phyloP scores from a whole-genome alignment of 1,284 basidiomycete species.

The Rhodofomes roseus region DNA sequence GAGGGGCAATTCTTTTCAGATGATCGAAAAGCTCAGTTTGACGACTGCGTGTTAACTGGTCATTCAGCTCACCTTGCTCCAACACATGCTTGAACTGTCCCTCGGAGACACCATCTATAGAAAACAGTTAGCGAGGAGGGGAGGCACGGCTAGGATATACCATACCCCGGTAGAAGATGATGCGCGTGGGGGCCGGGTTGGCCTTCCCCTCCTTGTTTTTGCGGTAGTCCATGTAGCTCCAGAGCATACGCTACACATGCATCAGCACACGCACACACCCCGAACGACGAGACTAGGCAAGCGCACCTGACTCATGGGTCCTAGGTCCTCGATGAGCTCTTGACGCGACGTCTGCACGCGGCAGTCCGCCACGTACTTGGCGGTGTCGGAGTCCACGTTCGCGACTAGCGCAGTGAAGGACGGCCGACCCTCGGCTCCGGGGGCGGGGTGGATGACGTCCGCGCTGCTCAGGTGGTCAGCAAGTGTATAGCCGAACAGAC shows the following conservation, averaged over 20 bases:
- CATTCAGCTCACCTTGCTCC: constrained; percentile 42
- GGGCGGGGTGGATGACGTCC: constrained; percentile 76
- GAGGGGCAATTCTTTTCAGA: constrained; percentile 47
- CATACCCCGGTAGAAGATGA: constrained; percentile 72
- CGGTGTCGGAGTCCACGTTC: constrained; percentile 65
- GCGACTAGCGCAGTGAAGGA: constrained; percentile 76
- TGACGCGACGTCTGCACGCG: constrained; percentile 63
- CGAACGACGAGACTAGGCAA: background rate
- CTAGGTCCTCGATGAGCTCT: constrained; percentile 72
- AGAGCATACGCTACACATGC: constrained; percentile 42
- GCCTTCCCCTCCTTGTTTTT: constrained; percentile 48
- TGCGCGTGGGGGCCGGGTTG: constrained; percentile 50
- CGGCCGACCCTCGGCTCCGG: constrained; percentile 66
- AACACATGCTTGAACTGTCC: constrained; percentile 73
- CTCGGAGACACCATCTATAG: constrained; percentile 73
- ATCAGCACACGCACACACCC: background rate
- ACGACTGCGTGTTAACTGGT: background rate
- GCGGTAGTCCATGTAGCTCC: constrained; percentile 55
- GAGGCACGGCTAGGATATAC: background rate
- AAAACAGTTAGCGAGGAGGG: background rate
- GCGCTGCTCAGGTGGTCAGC: constrained; percentile 42
- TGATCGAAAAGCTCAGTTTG: constrained; percentile 2
- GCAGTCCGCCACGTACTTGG: constrained; percentile 50
- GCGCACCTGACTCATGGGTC: constrained; percentile 53
- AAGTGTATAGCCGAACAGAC: background rate